Conservation (phyloP, 2,329 filamentous ascomycete genomes). For the Gremmenia infestans region DNA sequence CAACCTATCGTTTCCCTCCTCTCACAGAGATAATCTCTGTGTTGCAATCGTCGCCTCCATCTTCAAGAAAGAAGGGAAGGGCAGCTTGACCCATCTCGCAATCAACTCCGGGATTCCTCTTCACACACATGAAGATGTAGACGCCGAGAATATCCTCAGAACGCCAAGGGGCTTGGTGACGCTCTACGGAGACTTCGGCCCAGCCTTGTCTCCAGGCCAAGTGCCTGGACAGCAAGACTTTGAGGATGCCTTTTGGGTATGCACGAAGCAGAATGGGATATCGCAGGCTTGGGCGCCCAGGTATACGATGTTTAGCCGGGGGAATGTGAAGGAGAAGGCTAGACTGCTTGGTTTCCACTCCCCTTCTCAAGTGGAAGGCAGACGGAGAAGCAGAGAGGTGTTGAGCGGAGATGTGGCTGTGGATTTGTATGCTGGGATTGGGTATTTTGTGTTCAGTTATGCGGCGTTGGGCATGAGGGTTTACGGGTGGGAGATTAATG, state of each 20-base stretch:
- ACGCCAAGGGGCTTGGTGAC: constrained; percentile 66
- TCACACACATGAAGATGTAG: constrained; percentile 22
- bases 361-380: not conserved
- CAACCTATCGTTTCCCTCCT: not conserved
- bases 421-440: constrained; percentile 89
- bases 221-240: constrained; percentile 47
- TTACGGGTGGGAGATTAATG: constrained; percentile 86
- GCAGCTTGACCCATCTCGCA: constrained; percentile 50
- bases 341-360: constrained; percentile 56
- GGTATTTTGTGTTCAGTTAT: constrained; percentile 90
- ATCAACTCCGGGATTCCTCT: constrained; percentile 58
- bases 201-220: constrained; percentile 25
- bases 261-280: constrained; percentile 72
- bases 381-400: constrained; percentile 4
- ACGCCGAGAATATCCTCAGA: constrained; percentile 63
- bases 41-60: constrained; percentile 42
- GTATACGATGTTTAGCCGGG: constrained; percentile 92
- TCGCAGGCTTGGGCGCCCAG: constrained; percentile 80
- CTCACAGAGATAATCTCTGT: constrained; percentile 40
- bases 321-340: constrained; percentile 86
- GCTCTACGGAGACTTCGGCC: constrained; percentile 71
- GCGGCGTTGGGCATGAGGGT: constrained; percentile 66
- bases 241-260: constrained; percentile 68
- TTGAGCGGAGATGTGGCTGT: constrained; percentile 42
- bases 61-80: constrained; percentile 35